Conservation (phyloP, 163 green algal genomes). For the Trebouxiophyceae sp. region DNA sequence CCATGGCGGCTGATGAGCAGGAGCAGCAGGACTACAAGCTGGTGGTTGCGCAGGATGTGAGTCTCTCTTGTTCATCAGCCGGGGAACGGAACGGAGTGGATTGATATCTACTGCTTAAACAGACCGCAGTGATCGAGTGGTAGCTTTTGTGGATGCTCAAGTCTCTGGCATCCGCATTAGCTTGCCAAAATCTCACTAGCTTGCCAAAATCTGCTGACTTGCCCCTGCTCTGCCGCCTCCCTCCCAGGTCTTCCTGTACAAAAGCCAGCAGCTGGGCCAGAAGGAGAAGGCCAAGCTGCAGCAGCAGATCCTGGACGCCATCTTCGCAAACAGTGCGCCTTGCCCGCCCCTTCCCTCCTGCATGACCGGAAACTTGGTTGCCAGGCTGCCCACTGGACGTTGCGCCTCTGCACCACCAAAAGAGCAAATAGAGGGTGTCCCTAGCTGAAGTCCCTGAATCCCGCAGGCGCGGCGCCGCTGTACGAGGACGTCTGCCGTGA, state of each 20-base stretch:
- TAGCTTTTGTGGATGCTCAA: neutral
- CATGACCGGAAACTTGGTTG: neutral
- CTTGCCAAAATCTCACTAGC: no score
- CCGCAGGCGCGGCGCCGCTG: conserved; percentile 36
- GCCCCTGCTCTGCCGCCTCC: no score
- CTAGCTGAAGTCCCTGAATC: neutral
- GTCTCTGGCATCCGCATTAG: no score
- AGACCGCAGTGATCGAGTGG: neutral
- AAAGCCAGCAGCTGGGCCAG: conserved; percentile 29
- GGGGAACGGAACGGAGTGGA: neutral
- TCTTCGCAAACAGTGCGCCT: conserved; percentile 27
- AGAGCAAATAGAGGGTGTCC: neutral
- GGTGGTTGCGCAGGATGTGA: neutral
- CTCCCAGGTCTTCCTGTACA: conserved; percentile 62
- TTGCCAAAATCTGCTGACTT: no score
- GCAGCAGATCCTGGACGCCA: conserved; percentile 60
- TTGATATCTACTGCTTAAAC: neutral
- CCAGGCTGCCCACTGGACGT: neutral
- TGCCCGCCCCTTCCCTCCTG: no score
- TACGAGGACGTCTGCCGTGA: conserved; percentile 70
- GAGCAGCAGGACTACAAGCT: conserved; percentile 2
- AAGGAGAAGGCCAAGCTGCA: conserved; percentile 57
- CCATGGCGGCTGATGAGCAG: no score
- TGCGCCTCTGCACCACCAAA: neutral
- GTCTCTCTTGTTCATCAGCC: neutral